phyloP scores from a whole-genome alignment of 352 stramenopile genomes.

The Thalassiosira oceanica region DNA sequence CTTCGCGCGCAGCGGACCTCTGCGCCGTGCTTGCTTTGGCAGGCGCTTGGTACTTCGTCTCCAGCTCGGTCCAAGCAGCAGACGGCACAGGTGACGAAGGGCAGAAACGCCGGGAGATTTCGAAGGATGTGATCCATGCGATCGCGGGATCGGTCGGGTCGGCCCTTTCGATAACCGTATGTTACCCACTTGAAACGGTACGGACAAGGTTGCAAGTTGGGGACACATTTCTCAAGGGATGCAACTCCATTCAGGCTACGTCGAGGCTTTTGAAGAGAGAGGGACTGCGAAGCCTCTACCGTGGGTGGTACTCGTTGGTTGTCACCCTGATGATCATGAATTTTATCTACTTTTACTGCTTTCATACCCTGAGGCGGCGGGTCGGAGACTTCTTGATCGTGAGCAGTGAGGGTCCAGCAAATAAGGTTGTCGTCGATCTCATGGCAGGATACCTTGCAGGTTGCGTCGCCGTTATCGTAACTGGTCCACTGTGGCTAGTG shows the following conservation, averaged over 20 bases:
- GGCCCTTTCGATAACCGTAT: conserved; percentile 28
- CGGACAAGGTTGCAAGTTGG: conserved; percentile 33
- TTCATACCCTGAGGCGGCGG: conserved; percentile 1
- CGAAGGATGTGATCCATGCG: conserved; percentile 24
- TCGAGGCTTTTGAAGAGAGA: conserved; percentile 5
- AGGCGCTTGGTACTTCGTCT: neutral
- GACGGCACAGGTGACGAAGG: too few relatives aligned
- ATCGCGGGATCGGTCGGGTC: conserved; percentile 28
- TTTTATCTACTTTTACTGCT: conserved; percentile 41
- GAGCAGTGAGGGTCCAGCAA: neutral
- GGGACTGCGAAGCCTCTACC: conserved; percentile 9
- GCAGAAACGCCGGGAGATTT: too few relatives aligned
- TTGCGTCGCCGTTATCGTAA: conserved; percentile 27
- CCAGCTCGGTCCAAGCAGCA: too few relatives aligned
- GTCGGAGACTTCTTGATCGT: neutral
- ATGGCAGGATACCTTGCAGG: conserved; percentile 29
- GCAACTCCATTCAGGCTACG: neutral
- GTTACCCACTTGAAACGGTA: conserved; percentile 39
- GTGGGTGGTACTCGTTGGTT: conserved; percentile 18
- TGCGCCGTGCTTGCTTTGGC: neutral
- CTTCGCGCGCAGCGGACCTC: neutral
- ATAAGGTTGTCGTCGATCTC: conserved; percentile 23
- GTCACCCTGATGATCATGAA: conserved; percentile 21
- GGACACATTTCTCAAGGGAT: too few relatives aligned
- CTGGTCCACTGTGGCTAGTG: conserved; percentile 34